Evolutionary conservation across 1,284 basidiomycete genomes (phyloP), one percentile per base, ranked within the genome.

Genomic region (Erythrobasidium hasegawianum): DNA sequence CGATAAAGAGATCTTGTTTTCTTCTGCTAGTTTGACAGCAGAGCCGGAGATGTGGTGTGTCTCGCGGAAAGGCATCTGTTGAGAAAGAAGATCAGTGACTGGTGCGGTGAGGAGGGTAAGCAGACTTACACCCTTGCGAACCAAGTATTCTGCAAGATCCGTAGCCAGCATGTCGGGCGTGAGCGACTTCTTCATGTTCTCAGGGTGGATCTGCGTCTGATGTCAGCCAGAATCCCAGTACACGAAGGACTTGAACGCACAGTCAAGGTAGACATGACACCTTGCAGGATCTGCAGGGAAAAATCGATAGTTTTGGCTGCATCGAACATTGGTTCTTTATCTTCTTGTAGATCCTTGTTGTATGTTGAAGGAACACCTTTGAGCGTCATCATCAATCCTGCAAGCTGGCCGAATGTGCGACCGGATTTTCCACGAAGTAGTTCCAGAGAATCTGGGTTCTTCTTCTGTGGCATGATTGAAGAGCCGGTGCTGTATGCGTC

Each of bases 381-480:
- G 75, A 96, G 82, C 7, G 91, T 94, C 90, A 97, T 94, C 80
- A 97, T 81, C 81, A 98, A 97, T 3, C 95, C 95, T n/a, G 95
- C 84, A 88, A 97, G 93, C 88, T 91, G 74, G 69, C 95, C 95
- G 79, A 97, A 96, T 41, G 96, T 83, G 41, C 95, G 87, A 8
- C 96, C 95, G 26, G 88, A 86, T 80, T 98, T 98, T 71, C 95
- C 95, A 68, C 95, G 87, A 64, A 98, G 82, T 26, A 98, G 82
- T 77, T 98, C 96, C 54, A 96, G 81, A 29, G 92, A 96, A 78
- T 97, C 95, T 18, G 96, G 92, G 78, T 98, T 98, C 81, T 98
- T 97, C 82, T 98, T 97, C 77, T 98, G 95, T 1, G 95, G 95
- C 95, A 98, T 98, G 77, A 98, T 97, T 71, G 93, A 97, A 45